phyloP scores from a whole-genome alignment of 2,329 filamentous ascomycete species.

The Trichoderma sp. region DNA sequence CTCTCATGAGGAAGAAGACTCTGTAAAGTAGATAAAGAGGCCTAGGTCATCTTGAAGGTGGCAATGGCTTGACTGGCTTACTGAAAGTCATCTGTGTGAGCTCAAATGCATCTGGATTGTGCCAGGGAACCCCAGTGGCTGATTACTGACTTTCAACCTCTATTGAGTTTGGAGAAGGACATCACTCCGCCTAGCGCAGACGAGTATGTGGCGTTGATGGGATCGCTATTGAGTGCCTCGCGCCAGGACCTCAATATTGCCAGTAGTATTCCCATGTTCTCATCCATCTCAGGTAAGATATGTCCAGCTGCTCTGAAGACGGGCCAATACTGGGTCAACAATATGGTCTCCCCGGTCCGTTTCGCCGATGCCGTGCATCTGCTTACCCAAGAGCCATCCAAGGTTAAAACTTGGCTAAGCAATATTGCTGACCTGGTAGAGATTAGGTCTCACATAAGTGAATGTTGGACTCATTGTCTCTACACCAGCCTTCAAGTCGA shows the following conservation, averaged over 20 bases:
- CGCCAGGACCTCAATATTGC: neutral
- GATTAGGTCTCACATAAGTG: neutral
- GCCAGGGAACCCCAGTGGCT: too few species aligned
- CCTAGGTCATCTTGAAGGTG: conserved; percentile 23
- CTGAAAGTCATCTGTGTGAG: conserved; percentile 10
- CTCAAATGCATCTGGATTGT: neutral
- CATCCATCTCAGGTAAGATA: conserved; percentile 4
- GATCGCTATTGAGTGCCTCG: neutral
- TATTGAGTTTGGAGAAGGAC: conserved; percentile 5
- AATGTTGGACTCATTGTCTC: conserved; percentile 13
- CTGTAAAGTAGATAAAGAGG: neutral
- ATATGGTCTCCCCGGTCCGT: conserved; percentile 12
- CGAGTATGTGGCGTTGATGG: conserved; percentile 37
- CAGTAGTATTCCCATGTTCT: neutral
- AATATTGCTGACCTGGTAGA: conserved; percentile 6
- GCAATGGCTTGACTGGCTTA: conserved; percentile 21
- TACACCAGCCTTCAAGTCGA: neutral
- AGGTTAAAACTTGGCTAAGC: neutral
- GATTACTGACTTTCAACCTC: neutral
- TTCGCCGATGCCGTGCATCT: conserved; percentile 7
- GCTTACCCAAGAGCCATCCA: neutral
- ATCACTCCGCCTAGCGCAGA: conserved; percentile 24
- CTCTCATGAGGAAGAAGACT: neutral
- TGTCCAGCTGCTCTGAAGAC: neutral
- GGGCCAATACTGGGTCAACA: conserved; percentile 18